Conservation (phyloP, 208 protist genomes). For the Leishmania major region DNA sequence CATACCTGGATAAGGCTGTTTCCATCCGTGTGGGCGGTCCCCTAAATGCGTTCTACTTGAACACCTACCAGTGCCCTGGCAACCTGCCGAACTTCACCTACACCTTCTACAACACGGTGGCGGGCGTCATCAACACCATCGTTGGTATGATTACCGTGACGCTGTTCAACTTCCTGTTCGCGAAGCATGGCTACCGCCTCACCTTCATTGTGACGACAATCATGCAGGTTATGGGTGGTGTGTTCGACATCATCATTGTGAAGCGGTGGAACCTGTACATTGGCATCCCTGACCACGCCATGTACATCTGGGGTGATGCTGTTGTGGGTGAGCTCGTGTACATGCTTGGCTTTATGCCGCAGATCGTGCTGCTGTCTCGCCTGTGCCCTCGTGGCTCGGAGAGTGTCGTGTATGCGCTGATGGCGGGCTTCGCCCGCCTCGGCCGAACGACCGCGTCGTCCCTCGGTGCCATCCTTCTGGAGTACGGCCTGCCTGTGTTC, state of each 20-base stretch:
- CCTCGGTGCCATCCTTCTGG: constrained; percentile 52
- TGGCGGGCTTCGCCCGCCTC: constrained; percentile 77
- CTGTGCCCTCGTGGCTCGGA: constrained; percentile 82
- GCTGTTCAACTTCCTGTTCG: constrained; percentile 63
- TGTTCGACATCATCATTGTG: constrained; percentile 66
- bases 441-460: constrained; percentile 38
- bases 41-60: constrained; percentile 51
- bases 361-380: constrained; percentile 72
- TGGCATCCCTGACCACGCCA: constrained; percentile 52
- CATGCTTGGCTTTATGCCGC: constrained; percentile 76
- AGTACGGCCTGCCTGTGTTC: constrained; percentile 46
- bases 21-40: constrained; percentile 47
- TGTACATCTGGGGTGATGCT: constrained; percentile 66
- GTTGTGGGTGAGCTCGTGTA: constrained; percentile 61
- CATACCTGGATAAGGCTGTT: constrained; percentile 43
- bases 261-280: constrained; percentile 64
- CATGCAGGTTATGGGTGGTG: constrained; percentile 18
- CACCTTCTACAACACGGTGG: constrained; percentile 67
- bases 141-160: constrained; percentile 46
- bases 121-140: constrained; percentile 40
- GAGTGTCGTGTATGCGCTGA: constrained; percentile 72
- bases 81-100: constrained; percentile 65
- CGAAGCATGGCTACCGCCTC: constrained; percentile 50
- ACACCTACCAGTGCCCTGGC: constrained; percentile 34
- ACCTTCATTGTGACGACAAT: constrained; percentile 44